phyloP scores from a whole-genome alignment of 2,329 filamentous ascomycete species.

The Calonectria montana region DNA sequence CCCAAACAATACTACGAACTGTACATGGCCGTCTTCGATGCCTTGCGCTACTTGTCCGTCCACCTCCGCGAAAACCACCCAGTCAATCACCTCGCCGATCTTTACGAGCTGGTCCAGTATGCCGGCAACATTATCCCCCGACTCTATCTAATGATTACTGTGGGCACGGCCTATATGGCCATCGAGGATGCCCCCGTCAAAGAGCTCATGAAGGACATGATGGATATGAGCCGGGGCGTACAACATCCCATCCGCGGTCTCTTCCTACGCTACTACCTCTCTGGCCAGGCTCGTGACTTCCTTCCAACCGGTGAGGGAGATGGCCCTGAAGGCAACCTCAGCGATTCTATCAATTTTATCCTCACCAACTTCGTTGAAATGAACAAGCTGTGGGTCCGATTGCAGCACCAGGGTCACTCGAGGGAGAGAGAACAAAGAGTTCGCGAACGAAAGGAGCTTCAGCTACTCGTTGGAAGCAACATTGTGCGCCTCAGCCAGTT shows the following conservation, averaged over 20 bases:
- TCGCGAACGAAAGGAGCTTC: constrained; percentile 93
- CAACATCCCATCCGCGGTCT: constrained; percentile 96
- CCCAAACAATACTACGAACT: constrained; percentile 99
- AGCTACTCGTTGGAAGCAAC: constrained; percentile 96
- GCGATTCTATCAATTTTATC: constrained; percentile 98
- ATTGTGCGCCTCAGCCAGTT: constrained; percentile 94
- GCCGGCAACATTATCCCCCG: constrained; percentile 97
- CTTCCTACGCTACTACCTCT: constrained; percentile 96
- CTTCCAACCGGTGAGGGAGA: constrained; percentile 86
- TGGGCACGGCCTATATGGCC: constrained; percentile 98
- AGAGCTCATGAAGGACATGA: constrained; percentile 99
- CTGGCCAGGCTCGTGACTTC: constrained; percentile 91
- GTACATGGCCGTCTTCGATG: constrained; percentile 99
- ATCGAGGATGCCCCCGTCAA: constrained; percentile 98
- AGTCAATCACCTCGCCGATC: constrained; percentile 95
- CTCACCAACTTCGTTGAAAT: constrained; percentile 99
- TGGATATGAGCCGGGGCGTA: constrained; percentile 99
- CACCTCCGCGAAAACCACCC: constrained; percentile 98
- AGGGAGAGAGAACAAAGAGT: constrained; percentile 93
- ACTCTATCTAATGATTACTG: constrained; percentile 98
- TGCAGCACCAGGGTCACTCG: constrained; percentile 98
- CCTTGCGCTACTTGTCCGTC: constrained; percentile 93
- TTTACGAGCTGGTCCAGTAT: constrained; percentile 98
- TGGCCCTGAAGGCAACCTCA: constrained; percentile 93
- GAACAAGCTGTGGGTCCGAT: constrained; percentile 99